A percentile compares a stretch with the other conserved stretches of the same genome.
Conservation (phyloP, 1,139 yeast species). For the Arxiozyma bovina region DNA sequence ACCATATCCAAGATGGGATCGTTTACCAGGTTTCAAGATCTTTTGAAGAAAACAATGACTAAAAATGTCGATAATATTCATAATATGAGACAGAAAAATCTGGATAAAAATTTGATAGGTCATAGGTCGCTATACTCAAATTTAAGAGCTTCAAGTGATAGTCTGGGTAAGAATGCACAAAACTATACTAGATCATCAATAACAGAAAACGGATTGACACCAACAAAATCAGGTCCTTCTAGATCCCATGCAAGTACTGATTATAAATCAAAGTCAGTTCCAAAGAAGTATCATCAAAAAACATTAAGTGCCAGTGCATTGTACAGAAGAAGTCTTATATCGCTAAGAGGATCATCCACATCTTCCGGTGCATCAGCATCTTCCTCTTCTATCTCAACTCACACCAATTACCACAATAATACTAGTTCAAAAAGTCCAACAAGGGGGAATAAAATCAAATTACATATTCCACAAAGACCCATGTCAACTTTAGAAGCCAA, state of each 20-base stretch:
- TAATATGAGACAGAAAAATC: slow-evolving; percentile 9
- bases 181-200: slow-evolving; percentile 17
- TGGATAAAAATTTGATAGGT: not conserved
- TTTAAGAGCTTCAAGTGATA: slow-evolving; percentile 25
- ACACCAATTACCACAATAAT: slow-evolving; percentile 10
- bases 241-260: slow-evolving; percentile 6
- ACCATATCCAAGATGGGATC: slow-evolving; percentile 40
- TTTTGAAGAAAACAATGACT: slow-evolving; percentile 42
- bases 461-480: slow-evolving; percentile 40
- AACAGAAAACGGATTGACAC: slow-evolving; percentile 19
- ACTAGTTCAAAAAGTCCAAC: slow-evolving; percentile 5
- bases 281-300: slow-evolving; percentile 23
- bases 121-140: not conserved
- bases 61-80: slow-evolving; percentile 21
- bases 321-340: slow-evolving; percentile 30
- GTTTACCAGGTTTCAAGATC: slow-evolving; percentile 48
- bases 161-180: slow-evolving; percentile 11
- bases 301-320: slow-evolving; percentile 28
- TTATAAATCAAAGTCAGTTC: slow-evolving; percentile 7
- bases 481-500: slow-evolving; percentile 43
- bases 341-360: slow-evolving; percentile 27
- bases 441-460: slow-evolving; percentile 16
- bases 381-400: not conserved
- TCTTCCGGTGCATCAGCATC: not conserved
- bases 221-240: slow-evolving; percentile 6